These are phyloP conservation scores for Xerocomus cyaneibrunnescens DNA, from an alignment of 1,284 basidiomycete genomes.

Conservation along the genomic window DNA sequence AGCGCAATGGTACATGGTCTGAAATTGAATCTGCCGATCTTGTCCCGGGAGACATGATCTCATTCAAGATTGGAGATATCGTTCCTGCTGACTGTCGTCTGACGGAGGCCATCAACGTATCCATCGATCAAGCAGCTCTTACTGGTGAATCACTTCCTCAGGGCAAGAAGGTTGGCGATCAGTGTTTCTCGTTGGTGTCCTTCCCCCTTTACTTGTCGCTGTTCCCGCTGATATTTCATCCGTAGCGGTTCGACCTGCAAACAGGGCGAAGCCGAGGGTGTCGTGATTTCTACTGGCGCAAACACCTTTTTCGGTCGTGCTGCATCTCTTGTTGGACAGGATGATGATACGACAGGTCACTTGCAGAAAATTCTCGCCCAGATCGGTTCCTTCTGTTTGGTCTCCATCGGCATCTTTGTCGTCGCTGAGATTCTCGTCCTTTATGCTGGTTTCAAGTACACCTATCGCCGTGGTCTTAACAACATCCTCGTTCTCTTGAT, in stretches of 20 bases:
- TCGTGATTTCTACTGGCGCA: constrained; percentile 94
- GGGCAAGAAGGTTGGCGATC: constrained; percentile 88
- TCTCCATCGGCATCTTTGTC: constrained; percentile 92
- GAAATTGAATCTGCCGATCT: constrained; percentile 89
- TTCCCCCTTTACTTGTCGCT: accelerated
- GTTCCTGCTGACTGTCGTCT: constrained; percentile 96
- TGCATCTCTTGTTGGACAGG: constrained; percentile 92
- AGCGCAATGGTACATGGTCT: constrained; percentile 78
- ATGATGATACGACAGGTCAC: constrained; percentile 95
- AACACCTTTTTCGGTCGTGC: constrained; percentile 97
- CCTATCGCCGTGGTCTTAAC: constrained; percentile 92
- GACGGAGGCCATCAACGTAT: constrained; percentile 92
- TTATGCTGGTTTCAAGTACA: constrained; percentile 85
- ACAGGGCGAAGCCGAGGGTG: constrained; percentile 95
- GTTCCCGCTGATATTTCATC: constrained; percentile 8
- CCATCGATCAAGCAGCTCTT: constrained; percentile 94
- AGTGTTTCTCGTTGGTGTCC: constrained; percentile 87
- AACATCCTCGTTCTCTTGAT: constrained; percentile 97
- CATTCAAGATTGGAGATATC: constrained; percentile 98
- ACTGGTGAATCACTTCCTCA: constrained; percentile 95
- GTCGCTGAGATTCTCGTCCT: constrained; percentile 87
- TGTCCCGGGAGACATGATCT: constrained; percentile 91
- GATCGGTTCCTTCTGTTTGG: constrained; percentile 94
- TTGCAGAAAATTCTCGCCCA: constrained; percentile 97
- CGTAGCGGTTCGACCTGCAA: constrained; percentile 91